Evolutionary conservation across 805 yeast genomes (phyloP), one percentile per base, ranked within the genome.

Genomic region (Cyberlindnera mississippiensis): DNA sequence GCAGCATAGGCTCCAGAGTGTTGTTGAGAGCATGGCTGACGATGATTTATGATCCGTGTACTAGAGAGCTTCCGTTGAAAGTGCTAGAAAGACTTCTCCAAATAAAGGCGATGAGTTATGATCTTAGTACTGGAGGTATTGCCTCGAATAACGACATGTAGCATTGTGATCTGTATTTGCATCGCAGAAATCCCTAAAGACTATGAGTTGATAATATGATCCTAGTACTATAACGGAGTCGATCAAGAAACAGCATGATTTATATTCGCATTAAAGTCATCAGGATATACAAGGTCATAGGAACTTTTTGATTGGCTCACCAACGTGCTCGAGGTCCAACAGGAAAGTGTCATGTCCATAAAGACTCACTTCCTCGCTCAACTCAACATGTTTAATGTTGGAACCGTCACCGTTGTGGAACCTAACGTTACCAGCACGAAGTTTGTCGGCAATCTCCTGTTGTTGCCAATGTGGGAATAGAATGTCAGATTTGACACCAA

Each of bases 401-500:
- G 55, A 60, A 44, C 60, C 57, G 33, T 55, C 60, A 34, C 74
- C 72, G 12, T 64, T 65, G 19, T 47, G 46, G 42, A 42, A 56
- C 35, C 48, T 40, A 14, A 42, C 31, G 35, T 60, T 61, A 14
- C 53, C 55, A 33, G 65, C 59, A 38, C 60, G 64, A 35, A 90
- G 69, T 28, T 79, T 76, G 13, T 77, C 75, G 22, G 78, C 80
- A 42, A 87, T 80, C 59, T 90, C 96, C 42, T 80, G 65, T 63
- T 90, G 97, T 66, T 90, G 97, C 96, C 96, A 87, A 28, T 82
- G 86, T 1, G 97, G 97, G 69, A 90, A 90, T 38, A 90, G 70
- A 31, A 85, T 85, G 60, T 90, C 97, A 1, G 93, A 82, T 57
- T 86, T 93, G n/a, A 89, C 96, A 10, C 97, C 97, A 39, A 90